These are phyloP conservation scores for Curvularia eragrostidis DNA, from an alignment of 2,329 filamentous ascomycete species.

Conservation along the genomic window DNA sequence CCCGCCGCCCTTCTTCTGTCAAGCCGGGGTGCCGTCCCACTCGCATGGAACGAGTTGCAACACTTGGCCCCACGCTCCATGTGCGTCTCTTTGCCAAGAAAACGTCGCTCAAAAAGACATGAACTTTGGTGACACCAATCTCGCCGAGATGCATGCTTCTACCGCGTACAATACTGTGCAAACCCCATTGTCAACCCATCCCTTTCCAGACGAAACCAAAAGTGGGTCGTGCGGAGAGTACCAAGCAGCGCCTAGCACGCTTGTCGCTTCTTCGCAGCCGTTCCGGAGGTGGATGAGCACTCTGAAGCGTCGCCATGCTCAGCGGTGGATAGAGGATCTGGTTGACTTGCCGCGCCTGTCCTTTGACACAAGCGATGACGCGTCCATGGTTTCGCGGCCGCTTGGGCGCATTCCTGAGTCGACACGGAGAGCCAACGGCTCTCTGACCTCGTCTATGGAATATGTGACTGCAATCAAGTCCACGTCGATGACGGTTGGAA, in stretches of 20 bases:
- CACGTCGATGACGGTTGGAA: slow-evolving; percentile 77
- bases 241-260: not conserved
- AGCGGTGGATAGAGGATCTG: slow-evolving; percentile 47
- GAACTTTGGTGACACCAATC: slow-evolving; percentile 15
- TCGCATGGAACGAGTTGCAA: slow-evolving; percentile 20
- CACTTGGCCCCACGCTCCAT: slow-evolving; percentile 7
- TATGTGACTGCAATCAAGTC: slow-evolving; percentile 84
- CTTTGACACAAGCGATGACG: slow-evolving; percentile 37
- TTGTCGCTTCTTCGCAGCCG: slow-evolving; percentile 47
- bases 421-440: slow-evolving; percentile 54
- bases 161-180: slow-evolving; percentile 44
- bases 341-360: slow-evolving; percentile 46
- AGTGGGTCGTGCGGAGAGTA: slow-evolving; percentile 16
- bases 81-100: slow-evolving; percentile 16
- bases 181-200: slow-evolving; percentile 35
- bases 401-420: slow-evolving; percentile 20
- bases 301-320: slow-evolving; percentile 64
- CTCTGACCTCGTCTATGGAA: slow-evolving; percentile 76
- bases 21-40: slow-evolving; percentile 17
- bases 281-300: slow-evolving; percentile 78
- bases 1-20: slow-evolving; percentile 25
- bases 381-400: slow-evolving; percentile 18
- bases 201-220: slow-evolving; percentile 29
- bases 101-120: slow-evolving; percentile 21
- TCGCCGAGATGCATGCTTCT: slow-evolving; percentile 33